Conservation (phyloP, 2,329 filamentous ascomycete genomes). For the Phialocephala sp. region DNA sequence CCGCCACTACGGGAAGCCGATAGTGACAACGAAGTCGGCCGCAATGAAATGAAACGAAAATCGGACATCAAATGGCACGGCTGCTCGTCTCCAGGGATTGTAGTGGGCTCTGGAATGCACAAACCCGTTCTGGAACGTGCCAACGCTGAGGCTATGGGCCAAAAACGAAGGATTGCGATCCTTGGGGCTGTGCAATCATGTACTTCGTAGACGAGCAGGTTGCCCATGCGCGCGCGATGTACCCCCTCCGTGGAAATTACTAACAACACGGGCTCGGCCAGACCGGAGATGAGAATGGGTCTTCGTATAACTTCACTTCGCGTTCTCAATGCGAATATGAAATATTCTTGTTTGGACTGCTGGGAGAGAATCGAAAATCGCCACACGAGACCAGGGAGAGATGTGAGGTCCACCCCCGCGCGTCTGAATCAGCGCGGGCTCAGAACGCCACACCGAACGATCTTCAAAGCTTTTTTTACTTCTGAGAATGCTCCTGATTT, state of each 20-base stretch:
- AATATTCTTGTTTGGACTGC: not conserved
- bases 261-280: conserved; percentile 18
- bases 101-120: conserved; percentile 6
- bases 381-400: not conserved
- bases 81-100: not conserved
- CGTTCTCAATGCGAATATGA: not conserved
- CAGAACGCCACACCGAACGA: not conserved
- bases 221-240: conserved; percentile 26
- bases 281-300: conserved; percentile 14
- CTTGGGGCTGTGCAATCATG: conserved; percentile 28
- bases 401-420: not conserved
- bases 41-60: conserved; percentile 14
- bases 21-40: conserved; percentile 5
- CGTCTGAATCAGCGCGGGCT: conserved; percentile 4
- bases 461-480: conserved; percentile 8
- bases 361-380: not conserved
- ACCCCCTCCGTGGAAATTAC: conserved; percentile 14
- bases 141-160: conserved; percentile 8
- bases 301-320: conserved; percentile 10
- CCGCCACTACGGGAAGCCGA: conserved; percentile 22
- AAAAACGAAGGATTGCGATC: conserved; percentile 27
- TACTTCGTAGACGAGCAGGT: conserved; percentile 3
- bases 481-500: conserved; percentile 10
- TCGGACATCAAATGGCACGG: not conserved
- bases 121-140: not conserved